phyloP scores from a whole-genome alignment of 2,329 filamentous ascomycete genomes.

The Calcarisporium arbuscula region DNA sequence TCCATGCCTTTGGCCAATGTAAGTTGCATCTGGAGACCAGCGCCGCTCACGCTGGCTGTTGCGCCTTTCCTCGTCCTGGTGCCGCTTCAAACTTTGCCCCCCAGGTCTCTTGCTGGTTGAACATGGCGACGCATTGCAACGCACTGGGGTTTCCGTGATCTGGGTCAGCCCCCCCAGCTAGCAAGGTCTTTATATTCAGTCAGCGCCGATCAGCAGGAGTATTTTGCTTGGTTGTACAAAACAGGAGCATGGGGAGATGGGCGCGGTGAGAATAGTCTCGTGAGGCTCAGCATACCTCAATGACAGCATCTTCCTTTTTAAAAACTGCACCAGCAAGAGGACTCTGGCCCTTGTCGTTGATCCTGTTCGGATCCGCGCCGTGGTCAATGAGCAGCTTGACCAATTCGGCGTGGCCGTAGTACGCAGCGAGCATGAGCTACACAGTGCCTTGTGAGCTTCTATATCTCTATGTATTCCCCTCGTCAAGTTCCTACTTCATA shows the following conservation, averaged over 20 bases:
- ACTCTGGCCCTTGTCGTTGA: slow-evolving; percentile 64
- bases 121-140: slow-evolving; percentile 41
- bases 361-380: slow-evolving; percentile 59
- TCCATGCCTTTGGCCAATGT: too few relatives aligned
- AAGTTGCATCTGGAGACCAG: too few relatives aligned
- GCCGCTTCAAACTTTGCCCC: slow-evolving; percentile 42
- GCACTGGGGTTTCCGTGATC: slow-evolving; percentile 45
- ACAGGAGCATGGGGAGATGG: not conserved
- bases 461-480: too few relatives aligned
- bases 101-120: slow-evolving; percentile 47
- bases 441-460: not conserved
- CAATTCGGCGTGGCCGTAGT: slow-evolving; percentile 58
- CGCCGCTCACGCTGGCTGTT: slow-evolving; percentile 1
- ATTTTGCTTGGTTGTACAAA: not conserved
- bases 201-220: not conserved
- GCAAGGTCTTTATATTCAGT: slow-evolving; percentile 28
- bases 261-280: not conserved
- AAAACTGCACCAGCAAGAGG: slow-evolving; percentile 67
- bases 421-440: slow-evolving; percentile 66
- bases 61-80: slow-evolving; percentile 38
- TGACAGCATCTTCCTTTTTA: slow-evolving; percentile 60
- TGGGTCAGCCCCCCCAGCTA: slow-evolving; percentile 49
- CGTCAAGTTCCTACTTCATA: too few relatives aligned
- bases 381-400: slow-evolving; percentile 54
- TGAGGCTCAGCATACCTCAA: slow-evolving; percentile 44